Percentiles rank a stretch among this genome's conserved stretches.
These are phyloP conservation scores for Kwoniella sp. DNA, from an alignment of 768 basidiomycete genomes.

Conservation along the genomic window DNA sequence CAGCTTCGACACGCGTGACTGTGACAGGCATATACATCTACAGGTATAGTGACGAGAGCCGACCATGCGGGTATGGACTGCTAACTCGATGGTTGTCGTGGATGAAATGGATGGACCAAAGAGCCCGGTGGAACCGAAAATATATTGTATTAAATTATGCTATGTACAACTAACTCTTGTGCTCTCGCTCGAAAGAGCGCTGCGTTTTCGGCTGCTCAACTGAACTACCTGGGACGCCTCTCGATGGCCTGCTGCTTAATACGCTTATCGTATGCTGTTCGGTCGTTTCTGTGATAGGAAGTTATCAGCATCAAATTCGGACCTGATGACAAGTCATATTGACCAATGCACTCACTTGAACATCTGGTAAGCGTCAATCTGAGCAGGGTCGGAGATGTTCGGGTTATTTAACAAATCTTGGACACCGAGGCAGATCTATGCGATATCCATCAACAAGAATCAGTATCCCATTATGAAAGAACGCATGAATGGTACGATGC, in stretches of 20 bases:
- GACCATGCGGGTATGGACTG: no score
- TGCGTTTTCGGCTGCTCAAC: no score
- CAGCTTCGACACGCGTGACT: no score
- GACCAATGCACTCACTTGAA: conserved; percentile 87
- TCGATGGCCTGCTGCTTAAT: conserved; percentile 86
- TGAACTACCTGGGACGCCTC: conserved; percentile 86
- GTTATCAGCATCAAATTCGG: conserved; percentile 12
- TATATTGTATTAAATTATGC: neutral
- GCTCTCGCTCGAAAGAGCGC: no score
- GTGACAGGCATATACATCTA: neutral
- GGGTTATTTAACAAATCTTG: conserved; percentile 95
- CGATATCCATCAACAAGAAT: neutral
- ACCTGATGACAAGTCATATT: neutral
- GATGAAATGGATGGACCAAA: no score
- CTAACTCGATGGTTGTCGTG: no score
- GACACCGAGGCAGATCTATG: conserved; percentile 88
- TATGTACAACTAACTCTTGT: neutral
- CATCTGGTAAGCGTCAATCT: conserved; percentile 97
- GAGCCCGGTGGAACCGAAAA: conserved; percentile 4
- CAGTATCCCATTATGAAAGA: neutral
- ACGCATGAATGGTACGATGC: no score
- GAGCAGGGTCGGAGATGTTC: conserved; percentile 95
- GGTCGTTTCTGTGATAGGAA: conserved; percentile 73
- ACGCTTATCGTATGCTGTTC: conserved; percentile 82
- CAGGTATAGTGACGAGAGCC: neutral